Evolutionary conservation across 352 stramenopile species (phyloP), one percentile per base, ranked within the genome.

Genomic region (Thalassiosira exigua): DNA sequence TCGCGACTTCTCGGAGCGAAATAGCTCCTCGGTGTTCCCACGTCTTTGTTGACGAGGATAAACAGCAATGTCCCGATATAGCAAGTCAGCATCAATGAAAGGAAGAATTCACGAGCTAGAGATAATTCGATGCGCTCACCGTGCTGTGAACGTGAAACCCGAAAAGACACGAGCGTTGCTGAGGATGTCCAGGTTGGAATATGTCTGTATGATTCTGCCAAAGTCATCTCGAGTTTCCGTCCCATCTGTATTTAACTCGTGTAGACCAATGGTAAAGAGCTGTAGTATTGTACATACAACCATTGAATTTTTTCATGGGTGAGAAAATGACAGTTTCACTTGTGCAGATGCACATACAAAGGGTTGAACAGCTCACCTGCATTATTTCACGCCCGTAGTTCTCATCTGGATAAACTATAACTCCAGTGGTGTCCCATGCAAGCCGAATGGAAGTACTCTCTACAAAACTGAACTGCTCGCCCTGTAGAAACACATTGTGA

Each of bases 141-240:
- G n/a, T n/a, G n/a, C n/a, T n/a, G n/a, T n/a, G n/a, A n/a, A n/a
- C n/a, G n/a, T n/a, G n/a, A n/a, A n/a, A 4, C 83, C 83, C 24
- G 83, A 89, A 68, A 83, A 90, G 27, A 64, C 36, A n/a, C 83
- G 57, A 1, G 81, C 76, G 42, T 80, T 79, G 24, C 32, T 39
- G 26, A 86, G 22, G 62, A 92, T 89, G 52, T 92, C 86, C n/a
- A 84, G 66, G 52, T 85, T 89, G 5, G 21, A 53, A 57, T 91
- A 92, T 0, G 73, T 85, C 32, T 22, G 22, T 4, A 86, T 65
- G 33, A 50, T 32, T 19, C 73, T 51, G 2, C 68, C 72, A 50
- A 75, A 59, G 2, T 59, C 24, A 46, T 90, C 77, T 17, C 81
- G 42, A 9, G 75, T 66, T 21, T 57, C 5, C 12, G 80, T 90